Evolutionary conservation across 2,329 filamentous ascomycete species (phyloP).

Genomic region (Fusarium sp.): DNA sequence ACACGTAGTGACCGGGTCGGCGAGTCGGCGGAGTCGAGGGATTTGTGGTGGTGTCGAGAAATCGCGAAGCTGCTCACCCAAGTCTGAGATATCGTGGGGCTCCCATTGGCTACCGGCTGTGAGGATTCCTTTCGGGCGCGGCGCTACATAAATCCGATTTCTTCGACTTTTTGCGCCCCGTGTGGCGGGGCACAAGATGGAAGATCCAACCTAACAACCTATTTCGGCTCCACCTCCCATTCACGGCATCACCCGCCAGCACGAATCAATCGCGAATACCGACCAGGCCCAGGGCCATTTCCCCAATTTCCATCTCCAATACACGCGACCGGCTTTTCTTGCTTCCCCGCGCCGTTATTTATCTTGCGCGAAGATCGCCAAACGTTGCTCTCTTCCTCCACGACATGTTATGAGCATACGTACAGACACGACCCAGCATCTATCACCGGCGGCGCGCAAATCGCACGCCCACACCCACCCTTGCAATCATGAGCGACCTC

Average conservation of each 20-base stretch:
- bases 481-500: constrained; percentile 80
- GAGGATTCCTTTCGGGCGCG: constrained; percentile 14
- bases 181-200: not conserved
- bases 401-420: constrained; percentile 42
- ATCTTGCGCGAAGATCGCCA: constrained; percentile 1
- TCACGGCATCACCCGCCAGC: constrained; percentile 22
- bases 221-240: not conserved
- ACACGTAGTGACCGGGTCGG: constrained; percentile 34
- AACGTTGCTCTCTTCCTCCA: not conserved
- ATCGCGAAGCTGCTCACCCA: constrained; percentile 36
- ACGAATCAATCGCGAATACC: constrained; percentile 25
- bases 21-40: constrained; percentile 41
- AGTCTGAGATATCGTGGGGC: constrained; percentile 32
- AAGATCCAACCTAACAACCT: not conserved
- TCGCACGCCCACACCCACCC: constrained; percentile 29
- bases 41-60: constrained; percentile 41
- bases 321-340: constrained; percentile 13
- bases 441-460: constrained; percentile 36
- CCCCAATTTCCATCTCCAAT: constrained; percentile 23
- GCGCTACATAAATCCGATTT: constrained; percentile 30
- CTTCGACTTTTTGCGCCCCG: not conserved
- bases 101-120: constrained; percentile 37
- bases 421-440: constrained; percentile 15
- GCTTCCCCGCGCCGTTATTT: not conserved
- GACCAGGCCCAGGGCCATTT: constrained; percentile 22